Evolutionary conservation across 1,139 yeast species (phyloP), one percentile per base, ranked within the genome.

Genomic region (Lodderomyces pseudojiufengensis): DNA sequence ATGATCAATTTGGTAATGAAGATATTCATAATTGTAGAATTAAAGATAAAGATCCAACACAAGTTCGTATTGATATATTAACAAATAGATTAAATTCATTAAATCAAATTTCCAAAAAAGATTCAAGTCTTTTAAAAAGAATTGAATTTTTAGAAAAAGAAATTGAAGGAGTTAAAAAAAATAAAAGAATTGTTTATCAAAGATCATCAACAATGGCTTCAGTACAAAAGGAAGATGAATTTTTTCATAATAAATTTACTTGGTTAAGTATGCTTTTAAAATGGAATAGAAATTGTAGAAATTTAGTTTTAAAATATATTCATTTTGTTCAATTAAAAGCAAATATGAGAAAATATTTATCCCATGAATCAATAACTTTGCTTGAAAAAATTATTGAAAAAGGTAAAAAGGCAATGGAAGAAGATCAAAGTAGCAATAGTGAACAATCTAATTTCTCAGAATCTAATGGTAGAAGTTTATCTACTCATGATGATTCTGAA

Each of bases 281-380:
- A 42, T 70, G 75, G 74, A 70, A 70, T 43, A 57, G 57, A 28
- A 43, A 51, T 11, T 66, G 63, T 38, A 47, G 76, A 21, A 65
- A 70, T 38, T 45, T 50, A 15, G 44, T 67, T 8, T 49, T 63
- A 42, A 64, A 60, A 43, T 70, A 68, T 45, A 45, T 69, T 33
- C 72, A 68, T 46, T 65, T 61, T 40, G 67, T 68, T 11, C 64
- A 63, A 29, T 46, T 64, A 32, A 52, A 50, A 29, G 48, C 57
- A 23, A 48, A 50, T 23, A 46, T 65, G 36, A 39, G 44, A 16
- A 62, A 63, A 37, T 68, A 60, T 36, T 45, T 69, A 28, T 57
- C 70, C 3, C 63, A 59, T 44, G 71, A 65, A 20, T 57, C 72
- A 3, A 59, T 70, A 18, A 46, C 55, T n/a, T 57, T 66, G 3